Base-by-base conservation (phyloP, 495 filamentous ascomycete genomes). In the Neurospora sp. region DNA sequence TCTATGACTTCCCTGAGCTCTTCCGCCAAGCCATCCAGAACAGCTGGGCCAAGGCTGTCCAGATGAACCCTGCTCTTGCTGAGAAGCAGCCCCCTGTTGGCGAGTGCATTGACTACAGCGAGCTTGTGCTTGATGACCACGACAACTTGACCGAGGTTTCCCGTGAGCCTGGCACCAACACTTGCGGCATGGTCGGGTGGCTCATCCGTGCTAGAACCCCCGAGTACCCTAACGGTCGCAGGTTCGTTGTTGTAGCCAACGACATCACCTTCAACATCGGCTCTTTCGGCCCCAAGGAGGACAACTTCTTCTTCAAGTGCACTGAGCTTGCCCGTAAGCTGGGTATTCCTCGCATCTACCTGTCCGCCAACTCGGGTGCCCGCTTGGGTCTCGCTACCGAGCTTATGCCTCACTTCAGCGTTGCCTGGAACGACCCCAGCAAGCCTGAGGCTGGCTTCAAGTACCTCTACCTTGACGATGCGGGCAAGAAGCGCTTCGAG, bases 241-340 rank as follows among this genome's bases (percentile, higher is more conserved):
- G 93, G 77, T 98, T 98, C 82, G 87, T 99, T 80, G 93, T 99
- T 74, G 91, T 99, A 71, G 94, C 96, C 87, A 99, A 99, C 86
- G 96, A 99, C 80, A 98, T 99, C 82, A 99, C 96, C 31, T 98
- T 93, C 87, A 96, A 96, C 86, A 99, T 98, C 77, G 96, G 96
- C 77, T 97, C 93, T 18, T 99, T 99, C 82, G 96, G 96, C 70
- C 96, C 96, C 20, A 89, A 89, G 82, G 96, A 99, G 85, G 96
- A 99, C 82, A 92, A 92, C 75, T 99, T 97, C 89, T 99, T 99
- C 90, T 90, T 94, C 85, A 98, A 98, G 87, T 99, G 96, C 83
- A 97, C 96, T 14, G 94, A 99, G 82, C 86, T 98, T 72, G 96
- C 96, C 70, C 88, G 94, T 74, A 94, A 92, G 83, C 84, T 97